phyloP scores from a whole-genome alignment of 352 stramenopile species.

The Globisporangium polare region DNA sequence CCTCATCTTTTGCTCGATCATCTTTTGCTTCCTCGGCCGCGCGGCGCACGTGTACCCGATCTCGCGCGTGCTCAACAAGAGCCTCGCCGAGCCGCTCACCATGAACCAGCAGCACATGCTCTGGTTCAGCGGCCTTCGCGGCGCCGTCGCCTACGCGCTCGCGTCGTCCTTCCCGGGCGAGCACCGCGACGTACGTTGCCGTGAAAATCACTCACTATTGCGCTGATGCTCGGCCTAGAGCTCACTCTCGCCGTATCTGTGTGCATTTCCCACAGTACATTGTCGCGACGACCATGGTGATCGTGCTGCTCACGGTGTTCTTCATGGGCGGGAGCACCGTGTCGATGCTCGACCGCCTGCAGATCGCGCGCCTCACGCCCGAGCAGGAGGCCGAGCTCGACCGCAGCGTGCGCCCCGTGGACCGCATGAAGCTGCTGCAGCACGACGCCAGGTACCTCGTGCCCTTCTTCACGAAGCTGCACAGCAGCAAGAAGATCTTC shows the following conservation, averaged over 20 bases:
- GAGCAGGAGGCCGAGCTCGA: constrained; percentile 70
- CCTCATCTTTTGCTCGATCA: constrained; percentile 83
- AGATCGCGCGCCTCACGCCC: constrained; percentile 78
- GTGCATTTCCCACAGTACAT: constrained; percentile 43
- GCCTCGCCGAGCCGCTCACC: constrained; percentile 60
- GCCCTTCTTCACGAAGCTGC: constrained; percentile 70
- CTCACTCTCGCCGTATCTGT: neutral
- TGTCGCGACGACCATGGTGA: constrained; percentile 86
- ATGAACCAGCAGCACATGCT: constrained; percentile 92
- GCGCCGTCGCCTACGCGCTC: constrained; percentile 90
- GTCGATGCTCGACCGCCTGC: constrained; percentile 75
- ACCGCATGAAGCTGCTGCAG: constrained; percentile 76
- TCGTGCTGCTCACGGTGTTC: constrained; percentile 91
- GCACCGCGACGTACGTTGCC: constrained; percentile 41
- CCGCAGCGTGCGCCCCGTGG: constrained; percentile 69
- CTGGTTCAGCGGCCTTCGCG: constrained; percentile 92
- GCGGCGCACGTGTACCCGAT: constrained; percentile 88
- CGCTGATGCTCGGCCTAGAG: neutral
- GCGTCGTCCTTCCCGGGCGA: constrained; percentile 86
- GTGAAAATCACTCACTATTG: neutral
- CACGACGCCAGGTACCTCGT: constrained; percentile 85
- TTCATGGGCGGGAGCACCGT: constrained; percentile 88
- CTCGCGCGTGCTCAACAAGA: constrained; percentile 48
- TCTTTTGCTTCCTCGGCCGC: constrained; percentile 81
- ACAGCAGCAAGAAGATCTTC: constrained; percentile 45